These are phyloP conservation scores for Musa acuminata DNA, from an alignment of 176 grass and related monocot genomes.

Conservation along the genomic window DNA sequence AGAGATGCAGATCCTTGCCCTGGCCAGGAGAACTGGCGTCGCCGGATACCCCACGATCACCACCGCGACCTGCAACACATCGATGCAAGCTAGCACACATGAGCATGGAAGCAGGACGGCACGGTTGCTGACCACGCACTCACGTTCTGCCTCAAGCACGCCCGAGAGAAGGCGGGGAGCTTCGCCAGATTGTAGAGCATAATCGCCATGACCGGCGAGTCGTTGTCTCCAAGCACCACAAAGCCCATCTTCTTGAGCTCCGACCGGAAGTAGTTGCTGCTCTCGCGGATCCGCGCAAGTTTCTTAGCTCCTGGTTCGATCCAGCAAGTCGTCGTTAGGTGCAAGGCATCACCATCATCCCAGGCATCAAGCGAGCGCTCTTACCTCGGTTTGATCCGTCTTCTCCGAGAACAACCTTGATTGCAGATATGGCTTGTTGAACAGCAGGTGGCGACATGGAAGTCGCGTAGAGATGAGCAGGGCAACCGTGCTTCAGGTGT, in stretches of 20 bases:
- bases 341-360: no score
- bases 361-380: no score
- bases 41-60: slow-evolving; percentile 3
- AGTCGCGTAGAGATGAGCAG: neutral
- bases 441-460: slow-evolving; percentile 6
- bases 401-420: neutral
- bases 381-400: slow-evolving; percentile 6
- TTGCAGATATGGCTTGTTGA: neutral
- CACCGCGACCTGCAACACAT: neutral
- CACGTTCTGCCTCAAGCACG: slow-evolving; percentile 2
- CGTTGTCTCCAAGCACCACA: slow-evolving; percentile 5
- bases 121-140: neutral
- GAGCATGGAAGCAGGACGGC: no score
- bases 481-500: neutral
- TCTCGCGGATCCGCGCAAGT: slow-evolving; percentile 3
- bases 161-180: slow-evolving; percentile 1
- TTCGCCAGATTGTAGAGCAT: slow-evolving; percentile 3
- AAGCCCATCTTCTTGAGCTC: neutral
- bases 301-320: slow-evolving; percentile 4
- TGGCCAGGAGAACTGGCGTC: neutral
- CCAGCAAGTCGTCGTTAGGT: no score
- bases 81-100: no score
- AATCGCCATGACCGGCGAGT: neutral
- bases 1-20: slow-evolving; percentile 4
- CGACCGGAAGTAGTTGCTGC: slow-evolving; percentile 2